These are phyloP conservation scores for Coleophoma crateriformis DNA, from an alignment of 2,329 filamentous ascomycete genomes.

Conservation along the genomic window DNA sequence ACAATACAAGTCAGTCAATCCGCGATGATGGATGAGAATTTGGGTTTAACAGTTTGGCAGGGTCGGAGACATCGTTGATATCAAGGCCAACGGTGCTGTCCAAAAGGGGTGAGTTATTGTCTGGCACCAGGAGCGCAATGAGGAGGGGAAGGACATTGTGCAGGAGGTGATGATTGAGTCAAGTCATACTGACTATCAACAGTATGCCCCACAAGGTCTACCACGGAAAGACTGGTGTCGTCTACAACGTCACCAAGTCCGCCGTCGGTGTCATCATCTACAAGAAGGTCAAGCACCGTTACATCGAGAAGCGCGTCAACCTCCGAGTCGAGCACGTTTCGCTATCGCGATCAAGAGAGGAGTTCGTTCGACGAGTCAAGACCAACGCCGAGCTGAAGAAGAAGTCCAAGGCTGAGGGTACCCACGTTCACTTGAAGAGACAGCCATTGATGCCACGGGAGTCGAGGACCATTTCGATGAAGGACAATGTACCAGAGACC, in stretches of 20 bases:
- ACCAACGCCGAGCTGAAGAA: constrained; percentile 88
- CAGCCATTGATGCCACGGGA: constrained; percentile 75
- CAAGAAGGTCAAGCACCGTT: constrained; percentile 99
- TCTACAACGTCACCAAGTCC: constrained; percentile 99
- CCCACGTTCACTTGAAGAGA: constrained; percentile 88
- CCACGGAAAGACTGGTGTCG: constrained; percentile 97
- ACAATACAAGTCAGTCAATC: constrained; percentile 70
- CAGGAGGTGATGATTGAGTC: background rate
- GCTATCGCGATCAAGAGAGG: constrained; percentile 91
- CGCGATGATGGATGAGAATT: constrained; percentile 4
- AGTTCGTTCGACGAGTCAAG: constrained; percentile 96
- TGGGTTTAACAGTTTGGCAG: constrained; percentile 46
- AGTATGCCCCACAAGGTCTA: constrained; percentile 99
- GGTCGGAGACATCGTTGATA: constrained; percentile 98
- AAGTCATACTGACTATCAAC: constrained; percentile 18
- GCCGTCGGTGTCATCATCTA: constrained; percentile 98
- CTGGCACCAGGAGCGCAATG: constrained; percentile 9
- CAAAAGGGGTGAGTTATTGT: constrained; percentile 79
- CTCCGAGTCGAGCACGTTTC: constrained; percentile 96
- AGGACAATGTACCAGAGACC: constrained; percentile 85
- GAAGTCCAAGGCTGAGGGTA: constrained; percentile 86
- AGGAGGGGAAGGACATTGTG: background rate
- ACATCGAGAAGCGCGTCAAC: constrained; percentile 99
- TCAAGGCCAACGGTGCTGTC: constrained; percentile 97
- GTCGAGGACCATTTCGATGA: constrained; percentile 71